Evolutionary conservation across 306 rosid genomes (phyloP).

Genomic region (Ormosia semicastrata): DNA sequence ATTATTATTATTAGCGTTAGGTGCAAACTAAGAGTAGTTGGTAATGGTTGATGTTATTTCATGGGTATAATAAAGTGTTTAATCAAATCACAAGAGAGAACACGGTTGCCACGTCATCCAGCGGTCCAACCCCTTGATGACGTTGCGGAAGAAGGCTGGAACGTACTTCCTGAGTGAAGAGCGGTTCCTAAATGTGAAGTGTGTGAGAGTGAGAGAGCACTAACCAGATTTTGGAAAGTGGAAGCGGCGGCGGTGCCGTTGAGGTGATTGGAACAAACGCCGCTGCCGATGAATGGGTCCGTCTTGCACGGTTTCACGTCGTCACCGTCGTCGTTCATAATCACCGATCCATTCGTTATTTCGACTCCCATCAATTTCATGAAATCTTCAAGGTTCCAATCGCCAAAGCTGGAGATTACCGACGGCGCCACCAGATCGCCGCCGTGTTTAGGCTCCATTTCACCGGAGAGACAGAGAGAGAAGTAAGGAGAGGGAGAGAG

Average conservation of each 20-base stretch:
- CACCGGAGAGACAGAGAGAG: slow-evolving; percentile 17
- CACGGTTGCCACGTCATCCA: no score
- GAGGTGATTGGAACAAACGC: slow-evolving; percentile 28
- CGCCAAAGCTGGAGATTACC: slow-evolving; percentile 8
- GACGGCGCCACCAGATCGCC: not conserved
- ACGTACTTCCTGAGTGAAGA: not conserved
- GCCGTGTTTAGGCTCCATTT: slow-evolving; percentile 41
- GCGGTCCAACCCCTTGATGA: no score
- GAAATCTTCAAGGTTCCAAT: slow-evolving; percentile 39
- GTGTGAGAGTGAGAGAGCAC: slow-evolving; percentile 37
- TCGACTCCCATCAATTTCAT: not conserved
- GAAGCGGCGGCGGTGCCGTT: not conserved
- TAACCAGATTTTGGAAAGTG: slow-evolving; percentile 52
- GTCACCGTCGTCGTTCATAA: not conserved
- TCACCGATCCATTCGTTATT: not conserved
- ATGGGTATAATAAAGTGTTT: no score
- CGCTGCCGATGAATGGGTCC: slow-evolving; percentile 36
- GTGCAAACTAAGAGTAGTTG: not conserved
- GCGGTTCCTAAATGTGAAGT: slow-evolving; percentile 10
- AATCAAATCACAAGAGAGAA: no score
- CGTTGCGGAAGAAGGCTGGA: not conserved
- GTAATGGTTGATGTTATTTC: not conserved
- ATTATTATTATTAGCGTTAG: not conserved
- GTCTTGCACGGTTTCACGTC: slow-evolving; percentile 35
- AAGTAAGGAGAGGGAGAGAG: not conserved